Percentiles rank a stretch among this genome's conserved stretches.
Conservation (phyloP, 768 basidiomycete genomes). For the Hygrophoropsis aurantiaca region DNA sequence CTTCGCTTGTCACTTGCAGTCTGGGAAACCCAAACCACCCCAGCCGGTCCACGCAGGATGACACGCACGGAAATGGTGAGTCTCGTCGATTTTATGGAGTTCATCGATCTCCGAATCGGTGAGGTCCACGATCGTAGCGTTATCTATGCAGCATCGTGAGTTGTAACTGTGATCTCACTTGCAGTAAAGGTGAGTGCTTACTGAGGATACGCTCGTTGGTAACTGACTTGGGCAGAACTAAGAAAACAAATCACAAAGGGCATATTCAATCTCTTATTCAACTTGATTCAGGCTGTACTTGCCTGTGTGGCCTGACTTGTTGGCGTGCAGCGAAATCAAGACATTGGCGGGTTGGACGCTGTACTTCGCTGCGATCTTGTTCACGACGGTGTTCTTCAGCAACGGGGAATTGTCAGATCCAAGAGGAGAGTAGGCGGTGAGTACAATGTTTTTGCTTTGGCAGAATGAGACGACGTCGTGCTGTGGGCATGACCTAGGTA, state of each 20-base stretch:
- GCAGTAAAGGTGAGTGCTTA: constrained; percentile 21
- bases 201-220: constrained; percentile 62
- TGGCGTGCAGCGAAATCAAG: constrained; percentile 73
- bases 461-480: constrained; percentile 65
- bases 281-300: constrained; percentile 8
- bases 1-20: constrained; percentile 49
- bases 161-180: background rate
- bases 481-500: constrained; percentile 56
- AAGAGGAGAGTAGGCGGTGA: constrained; percentile 81
- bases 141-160: constrained; percentile 36
- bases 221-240: constrained; percentile 77
- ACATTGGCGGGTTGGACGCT: constrained; percentile 60
- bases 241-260: background rate
- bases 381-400: constrained; percentile 56
- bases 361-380: constrained; percentile 62
- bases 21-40: constrained; percentile 60
- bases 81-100: constrained; percentile 60
- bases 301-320: constrained; percentile 58
- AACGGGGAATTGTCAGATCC: constrained; percentile 73
- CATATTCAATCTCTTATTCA: constrained; percentile 17
- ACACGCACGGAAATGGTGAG: constrained; percentile 62
- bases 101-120: constrained; percentile 59
- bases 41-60: constrained; percentile 64
- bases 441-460: constrained; percentile 58
- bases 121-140: constrained; percentile 61